phyloP scores from a whole-genome alignment of 192 early-diverging fungal species.

The Entrophospora sp. region DNA sequence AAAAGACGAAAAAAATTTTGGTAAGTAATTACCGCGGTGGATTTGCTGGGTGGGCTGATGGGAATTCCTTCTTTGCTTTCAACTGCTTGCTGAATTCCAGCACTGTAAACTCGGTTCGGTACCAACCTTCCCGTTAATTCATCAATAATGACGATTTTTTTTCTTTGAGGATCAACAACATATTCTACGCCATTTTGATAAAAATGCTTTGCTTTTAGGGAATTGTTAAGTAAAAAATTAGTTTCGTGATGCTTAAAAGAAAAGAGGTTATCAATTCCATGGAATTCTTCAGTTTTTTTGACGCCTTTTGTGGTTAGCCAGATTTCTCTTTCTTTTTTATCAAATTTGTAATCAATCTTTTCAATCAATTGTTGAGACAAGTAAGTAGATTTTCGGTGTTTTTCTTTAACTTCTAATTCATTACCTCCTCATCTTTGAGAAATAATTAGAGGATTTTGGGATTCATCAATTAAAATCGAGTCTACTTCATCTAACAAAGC shows the following conservation, averaged over 20 bases:
- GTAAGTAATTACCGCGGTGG: neutral
- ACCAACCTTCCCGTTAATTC: neutral
- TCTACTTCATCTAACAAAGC: neutral
- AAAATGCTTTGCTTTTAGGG: conserved; percentile 5
- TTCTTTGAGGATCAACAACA: neutral
- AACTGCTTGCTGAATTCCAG: neutral
- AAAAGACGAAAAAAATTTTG: conserved; percentile 8
- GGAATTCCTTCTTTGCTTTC: neutral
- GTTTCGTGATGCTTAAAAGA: neutral
- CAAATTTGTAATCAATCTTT: neutral
- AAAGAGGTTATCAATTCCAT: neutral
- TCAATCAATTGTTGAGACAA: neutral
- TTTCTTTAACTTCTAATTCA: neutral
- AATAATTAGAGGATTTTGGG: neutral
- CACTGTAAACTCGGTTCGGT: neutral
- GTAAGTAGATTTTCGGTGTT: neutral
- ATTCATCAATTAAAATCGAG: conserved; percentile 2
- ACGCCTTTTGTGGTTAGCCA: neutral
- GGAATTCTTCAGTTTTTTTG: neutral
- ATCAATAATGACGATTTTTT: neutral
- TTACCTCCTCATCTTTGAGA: neutral
- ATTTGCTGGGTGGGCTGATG: neutral
- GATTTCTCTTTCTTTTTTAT: neutral
- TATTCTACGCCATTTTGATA: neutral
- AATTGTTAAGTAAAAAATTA: neutral